phyloP scores from a whole-genome alignment of 768 basidiomycete genomes.

The Coprinellus micaceus region DNA sequence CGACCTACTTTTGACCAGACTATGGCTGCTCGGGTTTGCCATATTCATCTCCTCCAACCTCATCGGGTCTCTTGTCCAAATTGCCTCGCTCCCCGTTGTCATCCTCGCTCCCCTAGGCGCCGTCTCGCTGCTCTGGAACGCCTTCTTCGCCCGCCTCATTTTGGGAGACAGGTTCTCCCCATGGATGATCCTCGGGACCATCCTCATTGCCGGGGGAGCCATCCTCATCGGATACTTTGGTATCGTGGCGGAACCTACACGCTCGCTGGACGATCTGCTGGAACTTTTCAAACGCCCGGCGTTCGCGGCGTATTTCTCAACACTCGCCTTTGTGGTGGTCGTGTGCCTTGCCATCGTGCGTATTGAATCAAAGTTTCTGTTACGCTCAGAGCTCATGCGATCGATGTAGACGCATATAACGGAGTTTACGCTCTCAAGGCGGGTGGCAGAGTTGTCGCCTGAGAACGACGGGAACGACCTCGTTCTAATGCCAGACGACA shows the following conservation, averaged over 20 bases:
- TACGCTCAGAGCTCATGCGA: too few relatives aligned
- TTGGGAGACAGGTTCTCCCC: slow-evolving; percentile 83
- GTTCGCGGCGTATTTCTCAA: slow-evolving; percentile 79
- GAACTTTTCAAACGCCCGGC: slow-evolving; percentile 67
- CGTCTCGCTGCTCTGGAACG: slow-evolving; percentile 91
- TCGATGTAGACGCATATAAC: slow-evolving; percentile 61
- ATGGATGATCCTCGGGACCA: slow-evolving; percentile 82
- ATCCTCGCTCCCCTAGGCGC: slow-evolving; percentile 93
- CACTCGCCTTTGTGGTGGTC: slow-evolving; percentile 58
- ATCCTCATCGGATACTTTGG: too few relatives aligned
- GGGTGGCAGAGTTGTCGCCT: slow-evolving; percentile 18
- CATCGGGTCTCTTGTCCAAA: slow-evolving; percentile 85
- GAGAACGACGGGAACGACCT: slow-evolving; percentile 22
- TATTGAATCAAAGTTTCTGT: slow-evolving; percentile 14
- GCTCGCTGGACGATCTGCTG: slow-evolving; percentile 82
- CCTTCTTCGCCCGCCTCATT: slow-evolving; percentile 81
- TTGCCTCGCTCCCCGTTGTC: slow-evolving; percentile 90
- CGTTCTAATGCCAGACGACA: slow-evolving; percentile 28
- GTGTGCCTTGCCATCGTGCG: slow-evolving; percentile 62
- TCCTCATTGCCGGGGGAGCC: slow-evolving; percentile 89
- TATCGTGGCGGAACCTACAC: slow-evolving; percentile 84
- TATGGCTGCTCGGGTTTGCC: slow-evolving; percentile 85
- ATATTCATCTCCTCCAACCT: slow-evolving; percentile 89
- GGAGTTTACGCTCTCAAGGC: slow-evolving; percentile 59
- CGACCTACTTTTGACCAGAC: slow-evolving; percentile 33